Evolutionary conservation across 148 eudicot genomes (phyloP).

Genomic region (Camellia sinensis): DNA sequence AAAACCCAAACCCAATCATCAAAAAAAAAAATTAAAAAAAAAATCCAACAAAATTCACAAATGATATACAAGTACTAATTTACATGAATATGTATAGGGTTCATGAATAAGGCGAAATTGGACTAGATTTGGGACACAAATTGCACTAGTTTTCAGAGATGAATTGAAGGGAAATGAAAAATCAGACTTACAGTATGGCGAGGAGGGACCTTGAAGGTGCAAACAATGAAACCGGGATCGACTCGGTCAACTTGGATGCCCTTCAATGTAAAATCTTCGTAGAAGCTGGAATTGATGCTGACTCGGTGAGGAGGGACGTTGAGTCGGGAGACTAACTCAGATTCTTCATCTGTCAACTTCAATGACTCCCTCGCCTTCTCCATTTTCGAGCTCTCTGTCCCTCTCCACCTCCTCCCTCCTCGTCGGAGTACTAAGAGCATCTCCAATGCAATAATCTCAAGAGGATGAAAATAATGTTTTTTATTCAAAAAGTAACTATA

Average conservation of each 20-base stretch:
- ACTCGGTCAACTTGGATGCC: slow-evolving; percentile 74
- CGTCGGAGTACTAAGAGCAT: too few species aligned
- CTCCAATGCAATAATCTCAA: too few species aligned
- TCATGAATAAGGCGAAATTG: neutral
- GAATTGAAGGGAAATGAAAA: neutral
- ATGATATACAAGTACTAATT: neutral
- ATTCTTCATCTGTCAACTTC: slow-evolving; percentile 26
- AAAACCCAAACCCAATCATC: neutral
- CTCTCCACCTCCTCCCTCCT: neutral
- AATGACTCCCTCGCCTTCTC: slow-evolving; percentile 41
- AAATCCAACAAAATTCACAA: neutral
- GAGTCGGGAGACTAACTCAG: slow-evolving; percentile 40
- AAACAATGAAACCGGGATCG: slow-evolving; percentile 47
- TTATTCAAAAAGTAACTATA: too few species aligned
- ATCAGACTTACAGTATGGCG: slow-evolving; percentile 48
- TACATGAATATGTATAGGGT: neutral
- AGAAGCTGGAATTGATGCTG: slow-evolving; percentile 49
- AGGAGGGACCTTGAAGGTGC: slow-evolving; percentile 68
- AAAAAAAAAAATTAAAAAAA: neutral
- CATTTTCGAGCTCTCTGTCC: slow-evolving; percentile 20
- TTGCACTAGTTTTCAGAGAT: neutral
- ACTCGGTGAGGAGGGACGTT: slow-evolving; percentile 45
- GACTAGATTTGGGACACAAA: neutral
- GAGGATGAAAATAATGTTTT: too few species aligned
- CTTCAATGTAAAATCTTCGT: slow-evolving; percentile 46